Evolutionary conservation across 331 rosid genomes (phyloP).

Genomic region (Cydonia oblonga): DNA sequence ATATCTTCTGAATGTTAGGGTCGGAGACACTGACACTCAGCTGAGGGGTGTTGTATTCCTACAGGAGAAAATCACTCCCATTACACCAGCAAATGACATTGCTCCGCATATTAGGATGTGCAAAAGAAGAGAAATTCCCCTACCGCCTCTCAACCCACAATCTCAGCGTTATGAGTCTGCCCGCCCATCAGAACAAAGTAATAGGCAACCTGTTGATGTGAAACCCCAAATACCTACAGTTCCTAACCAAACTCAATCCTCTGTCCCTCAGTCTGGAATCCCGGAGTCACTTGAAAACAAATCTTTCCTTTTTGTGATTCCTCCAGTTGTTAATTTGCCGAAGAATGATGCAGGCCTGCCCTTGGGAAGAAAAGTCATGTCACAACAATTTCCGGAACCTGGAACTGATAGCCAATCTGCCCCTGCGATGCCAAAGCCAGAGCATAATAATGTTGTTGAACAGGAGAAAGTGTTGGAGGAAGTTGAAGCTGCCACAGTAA

Average conservation of each 20-base stretch:
- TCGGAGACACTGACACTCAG: constrained; percentile 21
- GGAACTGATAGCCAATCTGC: constrained; percentile 12
- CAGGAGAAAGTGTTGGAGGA: constrained; percentile 17
- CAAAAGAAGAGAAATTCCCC: constrained; percentile 32
- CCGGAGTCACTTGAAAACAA: background rate
- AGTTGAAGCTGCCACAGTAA: constrained; percentile 12
- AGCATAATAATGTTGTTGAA: constrained; percentile 13
- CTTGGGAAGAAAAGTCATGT: constrained; percentile 14
- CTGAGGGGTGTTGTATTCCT: constrained; percentile 50
- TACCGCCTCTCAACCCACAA: constrained; percentile 23
- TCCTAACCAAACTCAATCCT: constrained; percentile 13
- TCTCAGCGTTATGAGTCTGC: constrained; percentile 12
- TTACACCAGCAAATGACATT: constrained; percentile 40
- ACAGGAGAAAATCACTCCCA: constrained; percentile 29
- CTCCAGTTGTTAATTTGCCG: background rate
- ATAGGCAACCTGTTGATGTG: constrained; percentile 22
- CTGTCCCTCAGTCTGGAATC: background rate
- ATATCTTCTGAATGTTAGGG: constrained; percentile 46
- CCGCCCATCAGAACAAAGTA: constrained; percentile 24
- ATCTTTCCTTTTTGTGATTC: background rate
- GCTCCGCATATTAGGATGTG: constrained; percentile 46
- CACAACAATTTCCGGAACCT: constrained; percentile 8
- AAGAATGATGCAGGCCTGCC: constrained; percentile 7
- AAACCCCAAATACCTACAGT: constrained; percentile 17
- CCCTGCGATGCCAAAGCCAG: constrained; percentile 2